Percentiles rank a stretch among this genome's conserved stretches.
Conservation (phyloP, 306 rosid genomes). For the Ceratonia siliqua region DNA sequence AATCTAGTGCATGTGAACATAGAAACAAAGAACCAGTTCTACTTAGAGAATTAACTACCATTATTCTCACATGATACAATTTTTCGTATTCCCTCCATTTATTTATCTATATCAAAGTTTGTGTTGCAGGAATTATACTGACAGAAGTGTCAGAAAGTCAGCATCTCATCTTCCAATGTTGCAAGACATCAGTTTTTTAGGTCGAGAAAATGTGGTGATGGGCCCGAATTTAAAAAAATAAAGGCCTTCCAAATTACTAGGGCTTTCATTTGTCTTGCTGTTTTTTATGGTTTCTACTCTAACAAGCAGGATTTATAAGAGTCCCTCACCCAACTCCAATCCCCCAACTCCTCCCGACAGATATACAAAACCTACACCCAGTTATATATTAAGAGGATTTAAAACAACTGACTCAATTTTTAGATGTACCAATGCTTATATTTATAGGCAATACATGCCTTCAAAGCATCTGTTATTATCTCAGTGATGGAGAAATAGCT, state of each 20-base stretch:
- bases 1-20: constrained; percentile 10
- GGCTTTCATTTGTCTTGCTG: background rate
- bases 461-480: constrained; percentile 5
- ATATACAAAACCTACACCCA: background rate
- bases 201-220: background rate
- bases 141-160: background rate
- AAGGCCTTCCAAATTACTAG: background rate
- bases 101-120: background rate
- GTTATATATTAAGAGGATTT: constrained; percentile 1
- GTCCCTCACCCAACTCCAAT: constrained; percentile 2
- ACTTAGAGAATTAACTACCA: background rate
- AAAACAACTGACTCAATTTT: background rate
- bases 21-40: background rate
- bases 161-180: background rate
- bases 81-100: background rate
- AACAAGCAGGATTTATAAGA: background rate
- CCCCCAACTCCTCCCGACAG: background rate
- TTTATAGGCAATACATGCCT: background rate
- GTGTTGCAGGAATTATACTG: background rate
- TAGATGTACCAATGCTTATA: background rate
- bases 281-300: background rate
- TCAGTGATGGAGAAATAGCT: background rate
- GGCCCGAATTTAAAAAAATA: background rate
- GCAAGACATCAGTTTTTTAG: background rate
- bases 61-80: background rate